phyloP scores from a whole-genome alignment of 352 stramenopile genomes.

The Peronospora belbahrii region DNA sequence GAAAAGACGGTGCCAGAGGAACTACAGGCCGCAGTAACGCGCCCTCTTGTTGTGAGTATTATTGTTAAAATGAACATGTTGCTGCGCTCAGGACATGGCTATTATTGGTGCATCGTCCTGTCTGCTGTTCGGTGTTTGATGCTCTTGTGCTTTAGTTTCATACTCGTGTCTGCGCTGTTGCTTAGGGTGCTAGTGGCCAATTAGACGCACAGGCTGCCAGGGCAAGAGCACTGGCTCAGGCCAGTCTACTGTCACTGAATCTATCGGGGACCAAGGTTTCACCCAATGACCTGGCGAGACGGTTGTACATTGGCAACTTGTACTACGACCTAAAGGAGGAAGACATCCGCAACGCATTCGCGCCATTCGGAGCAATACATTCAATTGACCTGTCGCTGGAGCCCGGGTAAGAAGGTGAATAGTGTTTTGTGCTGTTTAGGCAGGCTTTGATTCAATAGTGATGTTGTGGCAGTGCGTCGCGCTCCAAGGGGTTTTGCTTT shows the following conservation, averaged over 20 bases:
- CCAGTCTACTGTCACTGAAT: conserved; percentile 58
- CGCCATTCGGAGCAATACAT: conserved; percentile 57
- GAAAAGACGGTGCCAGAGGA: conserved; percentile 44
- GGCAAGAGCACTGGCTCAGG: conserved; percentile 53
- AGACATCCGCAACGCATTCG: conserved; percentile 57
- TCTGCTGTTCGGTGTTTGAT: conserved; percentile 20
- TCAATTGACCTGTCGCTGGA: conserved; percentile 76
- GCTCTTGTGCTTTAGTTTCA: conserved; percentile 34
- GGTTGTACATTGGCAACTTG: conserved; percentile 73
- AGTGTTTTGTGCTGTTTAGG: not conserved
- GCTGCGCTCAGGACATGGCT: not conserved
- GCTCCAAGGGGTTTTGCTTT: conserved; percentile 80
- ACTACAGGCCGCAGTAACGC: conserved; percentile 16
- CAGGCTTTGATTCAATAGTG: conserved; percentile 1
- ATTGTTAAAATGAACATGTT: conserved; percentile 1
- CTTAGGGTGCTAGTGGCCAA: conserved; percentile 28
- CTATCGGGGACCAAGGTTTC: conserved; percentile 41
- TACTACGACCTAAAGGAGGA: conserved; percentile 82
- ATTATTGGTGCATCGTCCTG: not conserved
- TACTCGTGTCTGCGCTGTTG: conserved; percentile 34
- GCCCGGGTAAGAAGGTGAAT: conserved; percentile 35
- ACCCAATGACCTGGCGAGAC: conserved; percentile 52
- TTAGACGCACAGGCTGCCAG: conserved; percentile 51
- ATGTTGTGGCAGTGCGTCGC: conserved; percentile 29
- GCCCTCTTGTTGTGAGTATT: conserved; percentile 25